Evolutionary conservation across 176 grass and related monocot species (phyloP).

Genomic region (Leersia perrieri): DNA sequence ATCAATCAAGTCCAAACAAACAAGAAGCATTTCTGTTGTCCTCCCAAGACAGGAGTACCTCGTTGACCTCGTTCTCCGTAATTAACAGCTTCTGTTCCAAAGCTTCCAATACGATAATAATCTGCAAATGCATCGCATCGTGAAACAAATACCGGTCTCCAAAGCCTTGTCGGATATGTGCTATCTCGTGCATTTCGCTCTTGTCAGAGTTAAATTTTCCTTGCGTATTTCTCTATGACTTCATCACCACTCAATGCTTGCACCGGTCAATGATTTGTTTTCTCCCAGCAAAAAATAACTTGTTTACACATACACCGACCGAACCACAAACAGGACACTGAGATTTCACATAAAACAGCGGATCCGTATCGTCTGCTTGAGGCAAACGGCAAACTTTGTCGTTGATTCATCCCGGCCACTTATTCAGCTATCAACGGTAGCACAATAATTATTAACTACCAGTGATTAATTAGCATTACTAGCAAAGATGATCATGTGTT

Average conservation of each 20-base stretch:
- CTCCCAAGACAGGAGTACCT: not conserved
- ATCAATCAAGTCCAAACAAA: not conserved
- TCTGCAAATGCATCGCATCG: not conserved
- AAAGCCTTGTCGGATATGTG: not conserved
- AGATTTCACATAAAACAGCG: too few relatives aligned
- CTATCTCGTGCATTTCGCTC: not conserved
- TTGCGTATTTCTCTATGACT: not conserved
- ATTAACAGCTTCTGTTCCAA: not conserved
- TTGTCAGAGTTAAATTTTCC: not conserved
- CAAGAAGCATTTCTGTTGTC: not conserved
- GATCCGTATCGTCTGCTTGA: too few relatives aligned
- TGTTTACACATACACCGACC: not conserved
- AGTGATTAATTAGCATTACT: too few relatives aligned
- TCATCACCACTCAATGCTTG: too few relatives aligned
- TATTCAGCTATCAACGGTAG: too few relatives aligned
- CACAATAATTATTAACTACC: too few relatives aligned
- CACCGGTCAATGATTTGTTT: not conserved
- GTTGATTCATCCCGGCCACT: too few relatives aligned
- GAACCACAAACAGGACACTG: not conserved
- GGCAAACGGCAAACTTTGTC: too few relatives aligned
- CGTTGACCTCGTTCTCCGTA: slow-evolving; percentile 12
- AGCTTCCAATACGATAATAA: not conserved
- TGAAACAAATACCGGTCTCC: not conserved
- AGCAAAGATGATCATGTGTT: too few relatives aligned
- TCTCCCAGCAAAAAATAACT: not conserved